Evolutionary conservation across 768 basidiomycete species (phyloP), one percentile per base, ranked within the genome.

Genomic region (Termitomyces sp.): DNA sequence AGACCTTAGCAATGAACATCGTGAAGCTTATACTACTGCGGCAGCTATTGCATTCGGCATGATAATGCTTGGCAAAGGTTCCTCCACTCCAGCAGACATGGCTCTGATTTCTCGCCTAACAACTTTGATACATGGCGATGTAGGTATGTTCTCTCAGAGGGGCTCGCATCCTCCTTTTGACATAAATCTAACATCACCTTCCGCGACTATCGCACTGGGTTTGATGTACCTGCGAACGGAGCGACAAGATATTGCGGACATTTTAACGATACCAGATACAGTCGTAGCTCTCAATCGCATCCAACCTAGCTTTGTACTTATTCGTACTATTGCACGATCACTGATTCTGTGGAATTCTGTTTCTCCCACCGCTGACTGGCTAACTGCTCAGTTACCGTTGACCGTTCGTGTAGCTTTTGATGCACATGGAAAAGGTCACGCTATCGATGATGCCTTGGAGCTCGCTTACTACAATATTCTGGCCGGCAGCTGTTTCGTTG

Each of bases 41-140:
- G 85, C 93, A 3, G 92, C 92, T 9, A 80, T 97, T 31, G 88
- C 92, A 0, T 97, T 97, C 66, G 97, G 97, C 5, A 90, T 97
- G 85, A 88, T 96, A 71, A 96, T 98, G 89, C 81, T 98, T 16
- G 95, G 92, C 6, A 87, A 86, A 63, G 95, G 97, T 1, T 79
- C 84, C 0, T 77, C 79, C 8, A 85, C 88, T 34, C 89, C 90
- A 1, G 91, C 91, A 1, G 95, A 97, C 62, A 71, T 86, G 57
- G 76, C 78, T 12, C 75, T 91, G 48, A 72, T 95, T 18, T 78
- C 81, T 32, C 83, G 86, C 27, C 71, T 98, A 46, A 85, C 83
- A 39, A 69, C 83, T n/a, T 79, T 94, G 34, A 80, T 96, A 47
- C 88, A 90, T 54, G 91, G 94, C 10, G 84, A 90, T 65, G 73